Percentiles rank a stretch among this genome's conserved stretches.
These are phyloP conservation scores for Solanum chiquidenum DNA, from an alignment of 257 asterid species.

Conservation along the genomic window DNA sequence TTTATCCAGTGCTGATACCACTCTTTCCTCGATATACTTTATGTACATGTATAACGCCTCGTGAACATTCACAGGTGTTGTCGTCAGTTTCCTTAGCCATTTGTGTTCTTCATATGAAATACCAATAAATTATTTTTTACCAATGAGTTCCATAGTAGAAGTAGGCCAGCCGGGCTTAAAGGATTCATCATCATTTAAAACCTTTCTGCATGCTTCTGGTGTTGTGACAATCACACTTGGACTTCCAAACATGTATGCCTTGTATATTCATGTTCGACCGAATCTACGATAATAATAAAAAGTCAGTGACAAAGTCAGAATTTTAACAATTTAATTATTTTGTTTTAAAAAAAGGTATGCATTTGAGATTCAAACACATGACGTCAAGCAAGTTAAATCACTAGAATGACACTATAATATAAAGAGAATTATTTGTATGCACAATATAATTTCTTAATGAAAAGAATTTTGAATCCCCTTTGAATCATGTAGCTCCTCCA, in stretches of 20 bases:
- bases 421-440: neutral
- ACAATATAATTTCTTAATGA: neutral
- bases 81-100: conserved; percentile 58
- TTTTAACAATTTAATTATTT: neutral
- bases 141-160: conserved; percentile 59
- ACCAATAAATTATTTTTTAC: conserved; percentile 59
- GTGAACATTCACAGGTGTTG: conserved; percentile 79
- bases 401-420: neutral
- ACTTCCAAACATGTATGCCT: conserved; percentile 66
- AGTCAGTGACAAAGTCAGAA: neutral
- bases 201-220: conserved; percentile 62
- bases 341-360: neutral
- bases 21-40: conserved; percentile 55
- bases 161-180: conserved; percentile 90
- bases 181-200: conserved; percentile 65
- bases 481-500: neutral
- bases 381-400: neutral
- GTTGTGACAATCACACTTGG: conserved; percentile 79
- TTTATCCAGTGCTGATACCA: conserved; percentile 40
- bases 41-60: conserved; percentile 60
- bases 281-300: conserved; percentile 19
- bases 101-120: conserved; percentile 64
- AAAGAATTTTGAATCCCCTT: neutral
- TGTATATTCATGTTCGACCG: conserved; percentile 64
- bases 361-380: neutral